These are phyloP conservation scores for Tricholoma furcatifolium DNA, from an alignment of 768 basidiomycete species.

Conservation along the genomic window DNA sequence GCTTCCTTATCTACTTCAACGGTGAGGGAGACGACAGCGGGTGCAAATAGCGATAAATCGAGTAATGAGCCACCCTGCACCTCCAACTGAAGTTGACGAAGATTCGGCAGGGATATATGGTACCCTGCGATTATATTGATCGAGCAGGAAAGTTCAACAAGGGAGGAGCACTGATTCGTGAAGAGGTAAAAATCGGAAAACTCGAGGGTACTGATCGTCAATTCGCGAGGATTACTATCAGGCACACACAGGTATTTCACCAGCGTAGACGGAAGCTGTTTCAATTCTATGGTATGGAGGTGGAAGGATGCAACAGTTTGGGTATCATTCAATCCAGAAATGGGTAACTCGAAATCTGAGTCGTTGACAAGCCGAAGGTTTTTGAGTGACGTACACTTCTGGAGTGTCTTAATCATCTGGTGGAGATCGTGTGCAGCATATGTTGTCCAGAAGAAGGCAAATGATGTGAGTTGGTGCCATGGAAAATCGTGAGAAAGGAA, in stretches of 20 bases:
- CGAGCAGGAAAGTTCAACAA: not conserved
- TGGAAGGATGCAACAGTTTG: too few species aligned
- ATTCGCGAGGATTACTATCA: not conserved
- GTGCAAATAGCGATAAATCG: too few species aligned
- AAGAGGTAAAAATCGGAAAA: not conserved
- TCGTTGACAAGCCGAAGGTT: too few species aligned
- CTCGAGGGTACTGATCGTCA: not conserved
- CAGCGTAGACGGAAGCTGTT: not conserved
- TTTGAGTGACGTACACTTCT: not conserved
- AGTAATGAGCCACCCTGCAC: too few species aligned
- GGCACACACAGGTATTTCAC: not conserved
- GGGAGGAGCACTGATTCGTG: not conserved
- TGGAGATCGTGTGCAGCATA: not conserved
- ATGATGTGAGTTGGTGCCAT: not conserved
- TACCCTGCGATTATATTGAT: too few species aligned
- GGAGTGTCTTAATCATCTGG: not conserved
- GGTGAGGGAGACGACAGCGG: too few species aligned
- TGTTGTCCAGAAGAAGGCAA: not conserved
- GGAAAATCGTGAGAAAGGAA: not conserved
- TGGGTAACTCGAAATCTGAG: too few species aligned
- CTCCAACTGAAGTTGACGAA: too few species aligned
- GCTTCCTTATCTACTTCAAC: too few species aligned
- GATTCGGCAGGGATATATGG: too few species aligned
- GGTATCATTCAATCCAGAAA: too few species aligned
- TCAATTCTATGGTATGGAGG: too few species aligned